phyloP scores from a whole-genome alignment of 192 early-diverging fungal species.

The Podochytrium sp. region DNA sequence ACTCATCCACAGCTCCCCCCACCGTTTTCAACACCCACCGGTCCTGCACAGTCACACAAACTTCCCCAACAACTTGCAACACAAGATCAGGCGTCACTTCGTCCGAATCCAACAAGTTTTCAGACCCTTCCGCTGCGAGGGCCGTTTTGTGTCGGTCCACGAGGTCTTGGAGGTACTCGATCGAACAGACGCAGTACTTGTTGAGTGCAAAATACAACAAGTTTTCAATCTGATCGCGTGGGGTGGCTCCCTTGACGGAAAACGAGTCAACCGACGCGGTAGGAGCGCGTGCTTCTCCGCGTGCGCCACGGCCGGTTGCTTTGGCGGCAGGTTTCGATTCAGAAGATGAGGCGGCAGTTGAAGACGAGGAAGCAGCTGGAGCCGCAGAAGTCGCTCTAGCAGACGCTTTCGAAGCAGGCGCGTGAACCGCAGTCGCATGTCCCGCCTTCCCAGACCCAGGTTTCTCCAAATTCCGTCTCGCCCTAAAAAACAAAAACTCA shows the following conservation, averaged over 20 bases:
- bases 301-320: neutral
- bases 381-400: neutral
- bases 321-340: no score
- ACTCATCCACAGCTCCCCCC: slow-evolving; percentile 10
- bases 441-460: neutral
- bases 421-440: neutral
- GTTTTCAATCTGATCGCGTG: slow-evolving; percentile 11
- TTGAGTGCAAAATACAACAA: neutral
- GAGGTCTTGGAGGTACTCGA: neutral
- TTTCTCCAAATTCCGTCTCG: neutral
- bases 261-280: neutral
- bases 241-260: neutral
- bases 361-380: neutral
- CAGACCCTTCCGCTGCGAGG: neutral
- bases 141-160: slow-evolving; percentile 1
- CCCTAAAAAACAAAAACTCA: slow-evolving; percentile 11
- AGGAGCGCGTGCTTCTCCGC: neutral
- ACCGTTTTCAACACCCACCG: slow-evolving; percentile 11
- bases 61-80: neutral
- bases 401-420: neutral
- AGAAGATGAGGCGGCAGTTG: neutral
- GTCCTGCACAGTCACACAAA: slow-evolving; percentile 11
- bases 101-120: slow-evolving; percentile 18
- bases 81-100: slow-evolving; percentile 5
- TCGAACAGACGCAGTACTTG: slow-evolving; percentile 20